A percentile compares a stretch with the other conserved stretches of the same genome.
Evolutionary conservation across 2,329 filamentous ascomycete genomes (phyloP).

Genomic region (Dactylellina leptospora): DNA sequence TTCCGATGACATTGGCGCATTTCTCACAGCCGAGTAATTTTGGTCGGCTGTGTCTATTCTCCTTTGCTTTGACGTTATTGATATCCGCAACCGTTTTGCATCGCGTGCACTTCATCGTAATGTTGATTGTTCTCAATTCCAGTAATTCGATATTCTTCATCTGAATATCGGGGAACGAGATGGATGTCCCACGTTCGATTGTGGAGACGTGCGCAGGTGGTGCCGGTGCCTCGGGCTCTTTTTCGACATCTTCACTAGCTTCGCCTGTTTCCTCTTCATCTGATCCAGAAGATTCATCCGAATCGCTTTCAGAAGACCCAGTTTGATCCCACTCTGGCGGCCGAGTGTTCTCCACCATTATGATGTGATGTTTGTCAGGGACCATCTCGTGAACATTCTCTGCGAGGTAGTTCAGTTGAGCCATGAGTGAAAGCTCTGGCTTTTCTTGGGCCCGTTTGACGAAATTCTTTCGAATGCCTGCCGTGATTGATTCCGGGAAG

Average conservation of each 20-base stretch:
- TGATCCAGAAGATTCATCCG: slow-evolving; percentile 57
- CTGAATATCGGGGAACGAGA: slow-evolving; percentile 80
- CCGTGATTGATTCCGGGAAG: slow-evolving; percentile 33
- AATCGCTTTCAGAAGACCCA: slow-evolving; percentile 59
- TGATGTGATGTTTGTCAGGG: slow-evolving; percentile 33
- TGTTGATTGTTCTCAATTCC: slow-evolving; percentile 71
- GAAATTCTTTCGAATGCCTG: slow-evolving; percentile 50
- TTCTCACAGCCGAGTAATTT: slow-evolving; percentile 67
- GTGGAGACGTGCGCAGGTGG: slow-evolving; percentile 60
- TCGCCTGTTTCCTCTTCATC: slow-evolving; percentile 24
- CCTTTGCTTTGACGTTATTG: slow-evolving; percentile 68
- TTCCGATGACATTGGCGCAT: slow-evolving; percentile 64
- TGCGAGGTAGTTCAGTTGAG: slow-evolving; percentile 53
- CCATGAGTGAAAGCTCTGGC: slow-evolving; percentile 51
- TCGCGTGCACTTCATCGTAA: slow-evolving; percentile 79
- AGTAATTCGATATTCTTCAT: slow-evolving; percentile 80
- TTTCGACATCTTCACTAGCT: slow-evolving; percentile 23
- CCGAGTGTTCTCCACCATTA: slow-evolving; percentile 36
- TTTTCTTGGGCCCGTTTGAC: slow-evolving; percentile 50
- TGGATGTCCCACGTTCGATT: slow-evolving; percentile 74
- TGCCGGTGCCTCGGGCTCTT: slow-evolving; percentile 57
- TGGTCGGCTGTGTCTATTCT: slow-evolving; percentile 60
- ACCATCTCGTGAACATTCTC: slow-evolving; percentile 52
- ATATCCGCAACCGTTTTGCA: slow-evolving; percentile 79
- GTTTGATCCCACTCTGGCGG: slow-evolving; percentile 62